Evolutionary conservation across 129 eudicot species (phyloP), one percentile per base, ranked within the genome.

Genomic region (Centella asiatica): DNA sequence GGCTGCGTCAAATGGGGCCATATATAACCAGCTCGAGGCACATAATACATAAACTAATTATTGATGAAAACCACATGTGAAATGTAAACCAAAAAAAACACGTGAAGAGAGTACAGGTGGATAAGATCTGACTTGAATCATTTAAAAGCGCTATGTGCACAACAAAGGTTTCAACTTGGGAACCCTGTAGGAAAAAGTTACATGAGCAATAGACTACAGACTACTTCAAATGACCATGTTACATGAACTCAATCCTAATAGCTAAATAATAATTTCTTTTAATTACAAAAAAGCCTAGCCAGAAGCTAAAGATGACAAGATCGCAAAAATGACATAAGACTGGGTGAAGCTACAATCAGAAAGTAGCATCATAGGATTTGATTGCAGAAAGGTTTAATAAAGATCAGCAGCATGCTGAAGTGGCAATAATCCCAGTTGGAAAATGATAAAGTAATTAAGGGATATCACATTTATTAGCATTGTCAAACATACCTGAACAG

Each of bases 401-500:
- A 32, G 37, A 56, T 32, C 44, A 56, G 62, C 8, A 56, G 42
- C 42, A 32, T 3, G 26, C 26, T 28, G 32, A 32, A 14, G 24
- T 3, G 15, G 20, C 6, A 18, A 33, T 34, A 58, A 15, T 34
- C 19, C 18, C 13, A 34, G 29, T 34, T 58, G 0, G 13, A 19
- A 17, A 34, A 58, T 34, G 28, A 34, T 2, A 58, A 28, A 19
- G 19, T 34, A 20, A 20, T 34, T 26, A 58, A 24, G 15, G 7
- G 22, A 19, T 31, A 57, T 3, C 19, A 66, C 12, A 20, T 20
- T 33, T 19, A n/a, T 32, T 32, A 4, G 22, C 20, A 22, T 20
- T 13, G 13, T 9, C 37, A 54, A 42, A 53, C 65, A 32, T 45
- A 88, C 95, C 90, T 80, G 87, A 64, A 85, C 85, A 6, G 81